Evolutionary conservation across 2,329 filamentous ascomycete species (phyloP).

Genomic region (Diaporthe aspalathi): DNA sequence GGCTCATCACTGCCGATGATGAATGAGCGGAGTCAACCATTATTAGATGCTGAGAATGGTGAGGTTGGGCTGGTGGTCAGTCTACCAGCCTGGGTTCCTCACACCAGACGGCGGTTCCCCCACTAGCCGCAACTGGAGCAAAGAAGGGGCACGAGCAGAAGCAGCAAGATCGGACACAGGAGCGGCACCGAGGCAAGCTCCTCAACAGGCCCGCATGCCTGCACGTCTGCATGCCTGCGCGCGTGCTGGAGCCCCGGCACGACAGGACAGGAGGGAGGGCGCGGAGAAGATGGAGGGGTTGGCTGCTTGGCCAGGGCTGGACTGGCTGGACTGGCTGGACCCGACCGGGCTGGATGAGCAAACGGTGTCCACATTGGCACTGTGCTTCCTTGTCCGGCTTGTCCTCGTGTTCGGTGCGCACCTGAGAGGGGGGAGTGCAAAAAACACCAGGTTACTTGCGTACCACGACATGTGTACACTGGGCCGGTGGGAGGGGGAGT

Average conservation of each 20-base stretch:
- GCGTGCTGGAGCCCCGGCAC: background rate
- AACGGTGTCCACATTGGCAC: slow-evolving; percentile 31
- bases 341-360: slow-evolving; percentile 25
- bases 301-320: slow-evolving; percentile 27
- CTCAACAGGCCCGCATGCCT: background rate
- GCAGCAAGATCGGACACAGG: background rate
- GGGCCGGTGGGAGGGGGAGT: background rate
- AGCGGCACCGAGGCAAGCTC: slow-evolving; percentile 24
- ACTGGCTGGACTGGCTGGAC: slow-evolving; percentile 25
- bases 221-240: background rate
- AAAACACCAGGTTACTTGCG: slow-evolving; percentile 29
- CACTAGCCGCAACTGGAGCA: slow-evolving; percentile 5
- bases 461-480: slow-evolving; percentile 9
- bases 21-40: slow-evolving; percentile 6
- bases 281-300: slow-evolving; percentile 35
- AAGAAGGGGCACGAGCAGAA: background rate
- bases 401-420: slow-evolving; percentile 34
- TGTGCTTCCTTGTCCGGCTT: slow-evolving; percentile 29
- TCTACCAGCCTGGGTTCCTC: background rate
- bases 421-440: slow-evolving; percentile 8
- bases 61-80: background rate
- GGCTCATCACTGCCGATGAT: slow-evolving; percentile 15
- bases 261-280: slow-evolving; percentile 22
- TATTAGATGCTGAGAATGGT: slow-evolving; percentile 8
- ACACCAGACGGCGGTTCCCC: background rate